These are phyloP conservation scores for Dactylis glomerata DNA, from an alignment of 176 grass and related monocot genomes.

Conservation along the genomic window DNA sequence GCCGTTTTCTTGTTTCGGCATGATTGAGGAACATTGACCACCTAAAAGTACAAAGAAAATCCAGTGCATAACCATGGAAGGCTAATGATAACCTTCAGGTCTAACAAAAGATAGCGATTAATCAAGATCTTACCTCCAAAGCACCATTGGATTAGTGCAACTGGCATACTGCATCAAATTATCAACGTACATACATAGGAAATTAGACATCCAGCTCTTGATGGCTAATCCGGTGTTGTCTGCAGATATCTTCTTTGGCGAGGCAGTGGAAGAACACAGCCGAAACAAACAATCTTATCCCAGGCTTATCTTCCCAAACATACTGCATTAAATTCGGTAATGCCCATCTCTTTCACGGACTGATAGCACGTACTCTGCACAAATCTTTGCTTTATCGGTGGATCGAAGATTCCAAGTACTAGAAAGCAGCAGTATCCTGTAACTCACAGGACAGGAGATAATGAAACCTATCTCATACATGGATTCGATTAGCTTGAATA, in stretches of 20 bases:
- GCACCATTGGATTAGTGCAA: background rate
- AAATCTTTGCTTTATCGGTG: constrained; percentile 50
- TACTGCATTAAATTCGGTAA: constrained; percentile 33
- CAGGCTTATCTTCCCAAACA: constrained; percentile 45
- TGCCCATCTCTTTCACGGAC: constrained; percentile 36
- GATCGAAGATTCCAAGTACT: constrained; percentile 42
- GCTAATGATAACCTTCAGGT: constrained; percentile 1
- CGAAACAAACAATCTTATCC: constrained; percentile 52
- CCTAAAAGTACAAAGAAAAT: background rate
- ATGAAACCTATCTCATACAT: constrained; percentile 24
- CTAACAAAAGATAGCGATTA: constrained; percentile 10
- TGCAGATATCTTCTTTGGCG: constrained; percentile 10
- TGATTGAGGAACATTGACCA: background rate
- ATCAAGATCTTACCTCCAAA: background rate
- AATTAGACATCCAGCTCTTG: background rate
- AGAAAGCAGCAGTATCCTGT: constrained; percentile 23
- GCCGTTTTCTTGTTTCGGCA: background rate
- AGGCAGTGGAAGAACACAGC: constrained; percentile 23
- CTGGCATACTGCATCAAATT: background rate
- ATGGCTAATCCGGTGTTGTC: constrained; percentile 19
- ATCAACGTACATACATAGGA: background rate
- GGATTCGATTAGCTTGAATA: constrained; percentile 40
- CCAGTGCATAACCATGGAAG: background rate
- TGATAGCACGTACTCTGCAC: constrained; percentile 33
- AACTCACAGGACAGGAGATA: constrained; percentile 39